Conservation (phyloP, 331 rosid species). For the Malus hybrid region DNA sequence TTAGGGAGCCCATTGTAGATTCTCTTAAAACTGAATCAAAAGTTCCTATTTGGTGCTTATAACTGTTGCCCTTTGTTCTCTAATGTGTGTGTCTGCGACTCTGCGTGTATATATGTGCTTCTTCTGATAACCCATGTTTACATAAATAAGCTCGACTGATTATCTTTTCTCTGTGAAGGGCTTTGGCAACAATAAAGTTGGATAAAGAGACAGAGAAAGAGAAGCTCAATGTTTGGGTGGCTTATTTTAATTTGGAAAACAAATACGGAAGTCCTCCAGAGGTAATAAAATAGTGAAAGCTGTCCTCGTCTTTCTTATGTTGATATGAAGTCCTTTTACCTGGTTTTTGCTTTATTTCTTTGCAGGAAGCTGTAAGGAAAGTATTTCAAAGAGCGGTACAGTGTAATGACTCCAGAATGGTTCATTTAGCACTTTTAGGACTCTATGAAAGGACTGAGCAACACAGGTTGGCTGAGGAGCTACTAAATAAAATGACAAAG, state of each 20-base stretch:
- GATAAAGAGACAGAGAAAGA: background rate
- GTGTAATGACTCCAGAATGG: conserved; percentile 66
- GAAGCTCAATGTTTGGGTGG: conserved; percentile 89
- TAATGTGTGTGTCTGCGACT: too few species aligned
- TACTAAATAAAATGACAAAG: conserved; percentile 67
- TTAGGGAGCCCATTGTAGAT: too few species aligned
- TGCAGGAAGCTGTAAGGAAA: conserved; percentile 71
- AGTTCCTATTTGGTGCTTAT: too few species aligned
- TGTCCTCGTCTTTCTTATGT: background rate
- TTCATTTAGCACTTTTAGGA: conserved; percentile 72
- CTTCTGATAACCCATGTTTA: too few species aligned
- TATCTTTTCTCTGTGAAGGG: too few species aligned
- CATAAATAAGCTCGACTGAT: too few species aligned
- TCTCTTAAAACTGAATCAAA: too few species aligned
- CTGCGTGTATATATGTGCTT: too few species aligned
- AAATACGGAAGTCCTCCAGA: conserved; percentile 77
- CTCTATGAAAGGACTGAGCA: conserved; percentile 82
- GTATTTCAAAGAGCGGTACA: conserved; percentile 75
- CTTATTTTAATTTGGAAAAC: conserved; percentile 84
- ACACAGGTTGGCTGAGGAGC: conserved; percentile 60
- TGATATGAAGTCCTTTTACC: conserved; percentile 6
- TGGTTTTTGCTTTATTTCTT: background rate
- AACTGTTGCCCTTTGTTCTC: too few species aligned
- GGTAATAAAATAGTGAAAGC: conserved; percentile 30
- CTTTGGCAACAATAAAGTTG: too few species aligned